Percentiles rank a stretch among this genome's conserved stretches.
These are phyloP conservation scores for Leishmania braziliensis DNA, from an alignment of 208 protist species.

Conservation along the genomic window DNA sequence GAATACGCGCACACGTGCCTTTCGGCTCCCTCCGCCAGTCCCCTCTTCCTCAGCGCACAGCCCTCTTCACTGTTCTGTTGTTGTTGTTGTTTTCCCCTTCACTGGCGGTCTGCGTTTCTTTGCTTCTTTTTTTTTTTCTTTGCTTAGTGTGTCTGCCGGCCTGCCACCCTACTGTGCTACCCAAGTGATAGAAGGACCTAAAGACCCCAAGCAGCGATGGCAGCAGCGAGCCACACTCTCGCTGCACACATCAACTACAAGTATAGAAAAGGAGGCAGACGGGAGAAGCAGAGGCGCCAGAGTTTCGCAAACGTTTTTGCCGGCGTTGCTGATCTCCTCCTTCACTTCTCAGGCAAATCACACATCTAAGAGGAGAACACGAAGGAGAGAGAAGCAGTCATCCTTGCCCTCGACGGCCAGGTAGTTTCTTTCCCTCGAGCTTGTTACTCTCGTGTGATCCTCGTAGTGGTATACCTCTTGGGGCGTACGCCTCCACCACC, in stretches of 20 bases:
- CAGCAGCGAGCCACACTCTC: neutral
- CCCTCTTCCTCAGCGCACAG: neutral
- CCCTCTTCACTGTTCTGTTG: neutral
- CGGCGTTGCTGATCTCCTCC: neutral
- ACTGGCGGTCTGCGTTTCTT: neutral
- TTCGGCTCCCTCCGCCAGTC: neutral
- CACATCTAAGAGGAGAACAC: neutral
- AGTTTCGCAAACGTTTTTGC: neutral
- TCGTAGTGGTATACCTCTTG: neutral
- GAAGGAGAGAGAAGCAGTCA: neutral
- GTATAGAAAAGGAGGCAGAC: neutral
- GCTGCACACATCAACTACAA: neutral
- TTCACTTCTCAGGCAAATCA: neutral
- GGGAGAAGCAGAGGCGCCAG: too few relatives aligned
- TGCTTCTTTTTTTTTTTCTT: neutral
- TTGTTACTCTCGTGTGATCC: too few relatives aligned
- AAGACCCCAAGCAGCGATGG: neutral
- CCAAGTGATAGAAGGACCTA: neutral
- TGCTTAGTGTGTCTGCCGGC: neutral
- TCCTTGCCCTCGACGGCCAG: neutral
- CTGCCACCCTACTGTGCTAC: neutral
- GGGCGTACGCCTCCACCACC: neutral
- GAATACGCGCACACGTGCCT: neutral
- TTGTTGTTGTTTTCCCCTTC: neutral
- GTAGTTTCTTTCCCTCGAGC: too few relatives aligned